phyloP scores from a whole-genome alignment of 2,329 filamentous ascomycete species.

The Paecilomyces fulvus region DNA sequence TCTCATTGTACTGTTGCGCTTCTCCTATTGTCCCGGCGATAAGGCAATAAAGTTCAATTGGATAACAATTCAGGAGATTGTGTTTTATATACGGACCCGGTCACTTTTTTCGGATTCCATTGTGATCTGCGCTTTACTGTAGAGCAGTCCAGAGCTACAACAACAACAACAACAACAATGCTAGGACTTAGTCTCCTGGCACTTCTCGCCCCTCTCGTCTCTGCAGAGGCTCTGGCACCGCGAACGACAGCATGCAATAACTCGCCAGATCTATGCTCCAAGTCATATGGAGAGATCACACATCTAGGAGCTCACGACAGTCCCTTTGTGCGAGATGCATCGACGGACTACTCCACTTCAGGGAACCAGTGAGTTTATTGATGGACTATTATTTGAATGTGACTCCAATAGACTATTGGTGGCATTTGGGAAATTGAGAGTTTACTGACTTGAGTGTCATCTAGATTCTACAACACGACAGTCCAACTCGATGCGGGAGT shows the following conservation, averaged over 20 bases:
- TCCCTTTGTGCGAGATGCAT: slow-evolving; percentile 59
- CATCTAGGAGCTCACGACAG: slow-evolving; percentile 70
- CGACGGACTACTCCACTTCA: slow-evolving; percentile 52
- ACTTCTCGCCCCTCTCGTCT: slow-evolving; percentile 17
- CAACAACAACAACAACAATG: slow-evolving; percentile 16
- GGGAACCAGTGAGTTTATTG: slow-evolving; percentile 57
- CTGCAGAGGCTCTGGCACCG: slow-evolving; percentile 19
- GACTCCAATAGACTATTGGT: neutral
- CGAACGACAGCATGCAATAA: slow-evolving; percentile 63
- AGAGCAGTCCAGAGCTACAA: neutral
- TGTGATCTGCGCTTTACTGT: neutral
- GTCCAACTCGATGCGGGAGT: slow-evolving; percentile 62
- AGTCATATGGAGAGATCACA: slow-evolving; percentile 66
- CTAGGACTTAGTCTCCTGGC: slow-evolving; percentile 19
- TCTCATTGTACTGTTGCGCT: neutral
- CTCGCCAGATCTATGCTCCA: slow-evolving; percentile 63
- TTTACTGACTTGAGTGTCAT: slow-evolving; percentile 5
- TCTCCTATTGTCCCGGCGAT: neutral
- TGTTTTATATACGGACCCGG: neutral
- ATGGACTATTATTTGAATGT: neutral
- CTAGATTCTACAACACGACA: slow-evolving; percentile 55
- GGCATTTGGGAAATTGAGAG: neutral
- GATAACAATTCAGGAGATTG: neutral
- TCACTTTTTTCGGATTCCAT: neutral
- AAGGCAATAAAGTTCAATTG: neutral